Evolutionary conservation across 352 stramenopile species (phyloP), one percentile per base, ranked within the genome.

Genomic region (Globisporangium megalacanthum): DNA sequence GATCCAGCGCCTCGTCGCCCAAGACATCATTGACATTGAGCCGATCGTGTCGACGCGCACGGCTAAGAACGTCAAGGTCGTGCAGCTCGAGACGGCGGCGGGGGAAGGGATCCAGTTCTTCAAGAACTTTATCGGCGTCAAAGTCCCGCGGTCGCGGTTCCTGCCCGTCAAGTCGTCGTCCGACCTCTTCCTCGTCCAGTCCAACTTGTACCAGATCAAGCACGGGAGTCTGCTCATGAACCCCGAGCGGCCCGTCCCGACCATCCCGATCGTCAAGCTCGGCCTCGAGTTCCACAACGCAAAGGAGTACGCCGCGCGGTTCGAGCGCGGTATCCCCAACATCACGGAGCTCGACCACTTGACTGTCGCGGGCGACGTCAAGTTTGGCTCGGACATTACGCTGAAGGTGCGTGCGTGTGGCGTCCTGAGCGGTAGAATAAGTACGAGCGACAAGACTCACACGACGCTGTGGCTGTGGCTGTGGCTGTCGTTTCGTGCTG

Each of bases 151-250:
- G 42, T 95, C 89, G 52, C 94, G 96, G 52, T 99, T 99, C 66
- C 75, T 98, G 45, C 97, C 97, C 0, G 97, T 99, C 20, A 99
- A 99, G 75, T 99, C 98, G 59, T 99, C 96, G 53, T 98, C 94
- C 46, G 97, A 99, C 66, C 81, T 99, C 17, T 90, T 99, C 49
- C 73, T 97, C 1, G 88, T 97, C 37, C 92, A 98, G 73, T 95
- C 81, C 19, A 96, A 97, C 69, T 62, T 97, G 58, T 97, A 97
- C 69, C 88, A 92, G 58, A 91, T 97, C 63, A 95, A 95, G 63
- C 92, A 97, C 63, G 92, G 92, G 42, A 91, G 79, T 66, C 64
- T 98, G 42, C 66, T 96, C 29, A 94, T 97, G 73, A 96, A 94
- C 57, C 77, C 83, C 22, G 76, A 72, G 54, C 83, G 90, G 7